Conservation (phyloP, 345 rosid species). For the Pugionium cornutum region DNA sequence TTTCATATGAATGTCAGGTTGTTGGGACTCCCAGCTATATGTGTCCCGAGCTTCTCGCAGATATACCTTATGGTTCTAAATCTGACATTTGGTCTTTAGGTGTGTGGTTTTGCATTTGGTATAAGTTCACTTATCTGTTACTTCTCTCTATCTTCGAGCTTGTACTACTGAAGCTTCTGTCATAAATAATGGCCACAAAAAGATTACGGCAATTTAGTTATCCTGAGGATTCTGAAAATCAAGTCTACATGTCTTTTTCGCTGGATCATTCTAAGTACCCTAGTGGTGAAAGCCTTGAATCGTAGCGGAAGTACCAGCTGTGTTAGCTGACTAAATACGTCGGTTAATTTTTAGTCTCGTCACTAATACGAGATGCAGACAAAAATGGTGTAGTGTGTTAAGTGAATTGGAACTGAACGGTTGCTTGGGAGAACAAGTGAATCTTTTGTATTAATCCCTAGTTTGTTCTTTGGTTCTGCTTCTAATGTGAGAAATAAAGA, state of each 20-base stretch:
- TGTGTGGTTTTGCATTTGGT: constrained; percentile 27
- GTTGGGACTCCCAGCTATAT: constrained; percentile 99
- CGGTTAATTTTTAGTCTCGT: background rate
- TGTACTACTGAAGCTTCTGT: background rate
- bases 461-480: background rate
- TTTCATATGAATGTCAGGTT: constrained; percentile 56
- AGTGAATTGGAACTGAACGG: constrained; percentile 6
- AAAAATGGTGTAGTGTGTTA: background rate
- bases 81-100: constrained; percentile 97
- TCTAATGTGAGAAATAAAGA: constrained; percentile 25
- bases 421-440: background rate
- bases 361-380: background rate
- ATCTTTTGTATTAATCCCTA: background rate
- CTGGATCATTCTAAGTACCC: background rate
- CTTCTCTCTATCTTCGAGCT: no score
- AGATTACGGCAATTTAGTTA: no score
- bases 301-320: background rate
- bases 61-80: constrained; percentile 96
- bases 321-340: constrained; percentile 3
- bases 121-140: background rate
- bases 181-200: constrained; percentile 10
- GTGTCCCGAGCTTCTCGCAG: constrained; percentile 99
- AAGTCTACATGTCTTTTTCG: background rate
- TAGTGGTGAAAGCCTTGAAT: background rate
- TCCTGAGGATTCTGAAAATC: background rate